Evolutionary conservation across 768 basidiomycete species (phyloP).

Genomic region (Suillus discolor): DNA sequence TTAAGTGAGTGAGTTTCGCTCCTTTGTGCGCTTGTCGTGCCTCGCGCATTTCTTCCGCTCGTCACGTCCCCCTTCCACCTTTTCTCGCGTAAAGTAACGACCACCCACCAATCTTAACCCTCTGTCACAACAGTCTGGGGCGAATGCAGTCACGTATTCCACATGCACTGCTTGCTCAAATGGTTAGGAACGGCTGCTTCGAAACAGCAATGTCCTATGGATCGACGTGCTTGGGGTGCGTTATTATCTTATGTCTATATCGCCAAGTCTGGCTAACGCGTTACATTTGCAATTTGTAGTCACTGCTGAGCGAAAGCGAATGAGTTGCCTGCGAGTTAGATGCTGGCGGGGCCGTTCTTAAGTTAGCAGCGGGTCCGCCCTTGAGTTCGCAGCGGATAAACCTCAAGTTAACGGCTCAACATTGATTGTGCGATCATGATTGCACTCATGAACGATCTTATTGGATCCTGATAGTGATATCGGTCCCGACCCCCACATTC

Average conservation of each 20-base stretch:
- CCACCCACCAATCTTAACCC: background rate
- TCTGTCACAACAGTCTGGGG: conserved; percentile 77
- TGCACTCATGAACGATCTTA: background rate
- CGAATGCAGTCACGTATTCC: conserved; percentile 95
- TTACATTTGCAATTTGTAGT: conserved; percentile 31
- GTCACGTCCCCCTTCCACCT: background rate
- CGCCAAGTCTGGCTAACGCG: background rate
- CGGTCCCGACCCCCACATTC: background rate
- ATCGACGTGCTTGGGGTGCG: conserved; percentile 89
- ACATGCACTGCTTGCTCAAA: conserved; percentile 97
- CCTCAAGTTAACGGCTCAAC: background rate
- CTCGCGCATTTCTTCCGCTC: conserved; percentile 8
- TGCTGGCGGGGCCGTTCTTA: background rate
- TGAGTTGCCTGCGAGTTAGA: conserved; percentile 7
- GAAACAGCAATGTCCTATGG: conserved; percentile 99
- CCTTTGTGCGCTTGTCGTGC: background rate
- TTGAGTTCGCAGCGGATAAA: background rate
- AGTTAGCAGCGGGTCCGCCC: background rate
- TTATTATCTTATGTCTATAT: conserved; percentile 7
- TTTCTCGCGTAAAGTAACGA: background rate
- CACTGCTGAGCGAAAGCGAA: conserved; percentile 56
- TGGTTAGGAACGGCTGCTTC: conserved; percentile 91
- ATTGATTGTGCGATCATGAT: background rate
- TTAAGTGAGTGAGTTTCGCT: conserved; percentile 58
- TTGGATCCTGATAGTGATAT: background rate